Base-by-base conservation (phyloP, 1,139 yeast species). In the Casaregolazyma suthepensis region DNA sequence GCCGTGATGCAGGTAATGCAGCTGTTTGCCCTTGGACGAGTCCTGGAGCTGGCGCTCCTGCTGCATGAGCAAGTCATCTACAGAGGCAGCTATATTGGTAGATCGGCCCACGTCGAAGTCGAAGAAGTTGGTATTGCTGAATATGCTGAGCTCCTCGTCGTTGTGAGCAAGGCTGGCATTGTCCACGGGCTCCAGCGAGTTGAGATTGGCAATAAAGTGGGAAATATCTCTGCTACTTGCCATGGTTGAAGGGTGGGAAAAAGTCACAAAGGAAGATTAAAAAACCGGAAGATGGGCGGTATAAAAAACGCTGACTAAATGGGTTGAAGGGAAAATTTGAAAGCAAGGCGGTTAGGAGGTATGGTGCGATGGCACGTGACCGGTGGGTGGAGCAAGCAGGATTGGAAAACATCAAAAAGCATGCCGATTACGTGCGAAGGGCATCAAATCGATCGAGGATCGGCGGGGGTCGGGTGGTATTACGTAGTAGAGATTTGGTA, bases 21-120 rank as follows among this genome's bases (percentile, higher is more conserved):
- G 52, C 35, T 46, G 52, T 56, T 53, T 52, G 45, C 48, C 56
- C 57, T 51, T 58, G 3, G 40, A 35, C 54, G 54, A 59, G 54
- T 66, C 65, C 56, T 71, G 74, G 22, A 71, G 63, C 54, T 63
- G 67, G 57, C 65, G 64, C 58, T 71, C 74, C 59, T 71, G 74
- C 58, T 69, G 71, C 70, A 70, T 68, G 53, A 68, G 60, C 55
- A 71, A 61, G 56, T 72, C 75, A 56, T 71, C 75, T 22, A 69
- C 73, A 5, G 72, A 63, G 5, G 70, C 72, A 7, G 74, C 71
- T 54, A 72, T 68, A 55, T 73, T 74, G 37, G 75, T 71, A 46
- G 73, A 63, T 50, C 73, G 63, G 48, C 76, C 77, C 62, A 73
- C 66, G 54, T 73, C 77, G 55, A 73, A 69, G 62, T 73, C 76